Evolutionary conservation across 257 asterid genomes (phyloP), one percentile per base, ranked within the genome.

Genomic region (Misopates orontium): DNA sequence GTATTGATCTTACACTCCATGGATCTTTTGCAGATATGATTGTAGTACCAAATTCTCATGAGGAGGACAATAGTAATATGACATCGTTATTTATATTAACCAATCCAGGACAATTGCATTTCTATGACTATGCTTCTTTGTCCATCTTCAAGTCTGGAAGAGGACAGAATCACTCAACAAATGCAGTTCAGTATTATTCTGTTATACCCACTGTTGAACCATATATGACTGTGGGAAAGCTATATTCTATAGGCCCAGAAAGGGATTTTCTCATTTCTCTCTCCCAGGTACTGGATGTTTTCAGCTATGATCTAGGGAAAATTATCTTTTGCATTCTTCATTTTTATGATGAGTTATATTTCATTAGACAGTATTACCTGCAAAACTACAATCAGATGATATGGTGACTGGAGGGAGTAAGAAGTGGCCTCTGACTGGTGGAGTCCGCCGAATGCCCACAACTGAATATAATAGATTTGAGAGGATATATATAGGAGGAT

Each of bases 21-120:
- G 96, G 97, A 67, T 85, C 97, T 66, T 94, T 90, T 78, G 91
- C 96, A 19, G 99, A 94, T 80, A 70, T 88, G 74, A 76, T 79
- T 71, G 67, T 83, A 23, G 64, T 71, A 48, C 64, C 89, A 68
- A 82, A 78, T 82, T 56, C 82, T 74, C 65, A 68, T 74, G 87
- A 80, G 70, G 73, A 56, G 32, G 91, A 75, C 62, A 75, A 58
- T 49, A 68, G 52, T 66, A 80, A 71, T 47, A 49, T 60, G 47
- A 82, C 83, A 10, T 86, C 96, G 67, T 56, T 93, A 58, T 84
- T 88, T 75, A 68, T 93, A 67, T 75, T 94, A 84, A 88, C 97
- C 71, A 90, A 82, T 69, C 95, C 97, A 14, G 99, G 97, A 62
- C 95, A 84, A 75, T 79, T 94, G 69, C 88, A 84, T 69, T 88